Base-by-base conservation (phyloP, 148 eudicot genomes). In the Vaccinium corymbosum region DNA sequence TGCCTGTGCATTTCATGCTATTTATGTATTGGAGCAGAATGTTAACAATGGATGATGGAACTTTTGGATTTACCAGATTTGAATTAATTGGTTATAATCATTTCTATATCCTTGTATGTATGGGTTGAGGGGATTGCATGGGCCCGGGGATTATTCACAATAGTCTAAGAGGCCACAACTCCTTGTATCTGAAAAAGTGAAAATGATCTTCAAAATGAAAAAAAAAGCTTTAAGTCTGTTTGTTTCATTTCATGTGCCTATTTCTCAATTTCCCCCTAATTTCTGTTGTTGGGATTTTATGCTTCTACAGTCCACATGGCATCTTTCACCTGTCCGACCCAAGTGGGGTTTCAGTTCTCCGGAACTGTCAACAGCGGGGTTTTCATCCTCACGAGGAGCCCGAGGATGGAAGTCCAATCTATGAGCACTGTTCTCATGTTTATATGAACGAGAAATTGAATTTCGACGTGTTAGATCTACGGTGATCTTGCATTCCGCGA, bases 301-400 rank as follows among this genome's bases (percentile, higher is more conserved):
- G 76, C 79, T 78, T 50, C 79, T 85, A 80, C 97, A 97, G 98
- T 82, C 96, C 98, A 35, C 98, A 97, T 80, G 99, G 99, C 80
- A 97, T 95, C 83, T 95, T 97, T 85, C 99, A 97, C 91, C 88
- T 97, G 79, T 97, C 99, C 0, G 99, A 97, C 81, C 99, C 99
- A 7, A 88, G 95, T 52, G 99, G 99, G 7, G 92, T 97, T 56
- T 88, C 94, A 15, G 91, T 97, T 56, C 95, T 97, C 81, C 92
- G 96, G 71, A 93, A 92, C 20, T 97, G 98, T 74, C 88, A 94
- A 32, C 92, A 95, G 84, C 98, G 98, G 29, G 98, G 98, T 76
- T 97, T 97, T 84, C 98, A 97, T 91, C 99, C 99, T 15, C 99
- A 97, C 7, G 99, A 97, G 84, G 98, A 95, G 85, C 92, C 98